Evolutionary conservation across 805 yeast species (phyloP), one percentile per base, ranked within the genome.

Genomic region (Candida orba): DNA sequence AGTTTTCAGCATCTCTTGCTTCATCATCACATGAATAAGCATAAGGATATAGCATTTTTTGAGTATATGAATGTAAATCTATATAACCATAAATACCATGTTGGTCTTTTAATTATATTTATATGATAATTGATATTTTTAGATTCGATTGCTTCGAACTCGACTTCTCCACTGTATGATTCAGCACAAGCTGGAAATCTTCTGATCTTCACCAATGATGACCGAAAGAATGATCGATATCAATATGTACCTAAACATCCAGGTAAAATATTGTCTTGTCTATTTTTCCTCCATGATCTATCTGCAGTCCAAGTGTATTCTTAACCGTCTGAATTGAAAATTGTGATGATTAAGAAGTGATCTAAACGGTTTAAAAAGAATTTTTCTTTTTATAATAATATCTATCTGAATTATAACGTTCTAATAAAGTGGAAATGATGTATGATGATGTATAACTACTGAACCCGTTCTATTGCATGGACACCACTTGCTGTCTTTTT

Each of bases 381-480:
- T 5, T 67, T 67, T 44, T 72, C 76, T 39, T 69, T 67, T 27
- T n/a, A n/a, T 56, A 59, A 23, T 42, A 24, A 6, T 27, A 38
- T 23, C 53, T 58, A 15, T 58, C 60, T 0, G 52, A 51, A 20
- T 75, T 79, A 52, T 72, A 76, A 38, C 67, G 70, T 30, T 66
- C 58, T 39, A 78, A 54, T 46, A 86, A 48, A 59, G 69, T 62
- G 56, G 68, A 68, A 18, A 80, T 54, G 3, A 74, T 61, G 60
- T 74, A 85, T 47, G 86, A 74, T 1, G 78, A 81, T 0, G 91
- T 71, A 3, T 88, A 75, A 3, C 81, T 78, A 32, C 89, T 75
- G 24, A n/a, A 87, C 72, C 96, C 96, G 89, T 60, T 89, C 97
- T 41, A 96, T 71, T 0, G 95, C 93, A 64, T 89, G 96, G 3